Conservation (phyloP, 1,284 basidiomycete species). For the Naganishia sp. region DNA sequence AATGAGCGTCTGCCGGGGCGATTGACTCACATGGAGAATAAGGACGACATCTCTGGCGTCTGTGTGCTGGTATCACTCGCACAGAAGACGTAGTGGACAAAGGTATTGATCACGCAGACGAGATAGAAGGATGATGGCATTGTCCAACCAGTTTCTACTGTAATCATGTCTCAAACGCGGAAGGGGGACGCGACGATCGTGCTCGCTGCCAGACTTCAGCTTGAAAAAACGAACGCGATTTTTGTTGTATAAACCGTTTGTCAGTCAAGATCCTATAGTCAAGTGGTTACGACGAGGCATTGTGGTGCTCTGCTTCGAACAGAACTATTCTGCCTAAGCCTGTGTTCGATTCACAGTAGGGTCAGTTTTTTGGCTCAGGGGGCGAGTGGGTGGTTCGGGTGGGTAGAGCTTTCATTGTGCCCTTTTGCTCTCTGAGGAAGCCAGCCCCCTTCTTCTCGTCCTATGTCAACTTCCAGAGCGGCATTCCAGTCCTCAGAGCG, state of each 20-base stretch:
- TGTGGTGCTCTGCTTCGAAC: background rate
- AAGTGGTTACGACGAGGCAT: conserved; percentile 27
- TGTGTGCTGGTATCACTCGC: background rate
- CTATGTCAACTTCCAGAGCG: too few relatives aligned
- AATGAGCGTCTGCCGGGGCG: background rate
- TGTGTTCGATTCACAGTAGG: conserved; percentile 21
- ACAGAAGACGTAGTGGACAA: background rate
- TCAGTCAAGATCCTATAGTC: conserved; percentile 21
- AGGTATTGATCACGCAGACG: background rate
- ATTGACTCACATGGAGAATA: conserved; percentile 29
- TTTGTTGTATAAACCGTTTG: too few relatives aligned
- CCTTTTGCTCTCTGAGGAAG: too few relatives aligned
- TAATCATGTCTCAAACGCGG: conserved; percentile 9
- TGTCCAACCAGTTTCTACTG: conserved; percentile 14
- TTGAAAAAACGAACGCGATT: too few relatives aligned
- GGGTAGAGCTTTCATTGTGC: too few relatives aligned
- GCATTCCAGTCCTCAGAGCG: too few relatives aligned
- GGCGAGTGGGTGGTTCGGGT: too few relatives aligned
- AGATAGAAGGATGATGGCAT: background rate
- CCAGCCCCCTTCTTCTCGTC: too few relatives aligned
- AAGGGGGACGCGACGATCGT: conserved; percentile 7
- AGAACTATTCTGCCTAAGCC: conserved; percentile 14
- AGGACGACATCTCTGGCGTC: conserved; percentile 21
- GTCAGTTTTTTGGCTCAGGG: background rate
- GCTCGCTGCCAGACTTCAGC: background rate